A percentile compares a stretch with the other conserved stretches of the same genome.
phyloP scores from a whole-genome alignment of 1,284 basidiomycete genomes.

The Cyathus olla region DNA sequence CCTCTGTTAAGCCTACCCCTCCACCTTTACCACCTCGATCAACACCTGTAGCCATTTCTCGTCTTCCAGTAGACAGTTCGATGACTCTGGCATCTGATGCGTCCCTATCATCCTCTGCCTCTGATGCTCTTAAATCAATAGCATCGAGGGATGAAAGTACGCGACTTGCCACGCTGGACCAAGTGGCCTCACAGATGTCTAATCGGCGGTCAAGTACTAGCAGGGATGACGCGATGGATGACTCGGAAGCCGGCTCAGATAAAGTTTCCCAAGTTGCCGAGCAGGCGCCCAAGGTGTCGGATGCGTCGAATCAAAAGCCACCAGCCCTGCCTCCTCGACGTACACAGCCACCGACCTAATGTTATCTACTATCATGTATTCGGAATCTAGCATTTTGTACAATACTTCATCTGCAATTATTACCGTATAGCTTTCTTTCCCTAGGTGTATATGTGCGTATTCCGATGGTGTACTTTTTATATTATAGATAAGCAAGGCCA shows the following conservation, averaged over 20 bases:
- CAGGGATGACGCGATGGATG: neutral
- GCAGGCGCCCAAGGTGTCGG: neutral
- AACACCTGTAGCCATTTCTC: slow-evolving; percentile 35
- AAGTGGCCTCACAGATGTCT: neutral
- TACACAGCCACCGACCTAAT: slow-evolving; percentile 21
- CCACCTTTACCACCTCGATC: slow-evolving; percentile 73
- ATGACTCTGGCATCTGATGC: no score
- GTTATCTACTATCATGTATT: neutral
- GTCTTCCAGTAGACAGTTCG: slow-evolving; percentile 17
- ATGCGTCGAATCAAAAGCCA: slow-evolving; percentile 14
- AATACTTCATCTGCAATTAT: neutral
- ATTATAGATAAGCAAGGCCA: neutral
- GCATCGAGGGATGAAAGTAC: slow-evolving; percentile 49
- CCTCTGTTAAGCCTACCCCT: slow-evolving; percentile 46
- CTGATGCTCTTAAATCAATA: slow-evolving; percentile 66
- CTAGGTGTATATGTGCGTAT: no score
- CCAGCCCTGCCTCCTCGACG: slow-evolving; percentile 47
- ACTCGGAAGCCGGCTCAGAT: neutral
- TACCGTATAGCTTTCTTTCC: neutral
- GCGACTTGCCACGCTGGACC: neutral
- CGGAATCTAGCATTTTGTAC: neutral
- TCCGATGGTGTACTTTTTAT: neutral
- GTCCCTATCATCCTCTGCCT: slow-evolving; percentile 42
- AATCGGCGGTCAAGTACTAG: neutral
- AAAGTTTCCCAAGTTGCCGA: neutral